These are phyloP conservation scores for Lepidium sativum DNA, from an alignment of 345 rosid species.

Conservation along the genomic window DNA sequence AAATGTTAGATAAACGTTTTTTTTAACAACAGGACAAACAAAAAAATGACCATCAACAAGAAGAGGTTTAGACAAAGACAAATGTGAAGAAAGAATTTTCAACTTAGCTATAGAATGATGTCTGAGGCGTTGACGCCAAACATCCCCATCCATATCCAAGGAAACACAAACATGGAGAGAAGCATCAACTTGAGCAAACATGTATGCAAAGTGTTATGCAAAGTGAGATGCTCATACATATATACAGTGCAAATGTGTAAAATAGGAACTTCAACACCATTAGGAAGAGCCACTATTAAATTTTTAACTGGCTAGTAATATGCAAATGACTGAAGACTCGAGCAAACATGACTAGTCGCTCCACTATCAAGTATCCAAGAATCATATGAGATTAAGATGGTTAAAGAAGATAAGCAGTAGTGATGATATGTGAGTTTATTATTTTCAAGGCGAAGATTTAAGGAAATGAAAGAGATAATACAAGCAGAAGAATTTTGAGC, in stretches of 20 bases:
- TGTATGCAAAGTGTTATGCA: background rate
- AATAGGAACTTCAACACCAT: background rate
- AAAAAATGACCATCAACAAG: background rate
- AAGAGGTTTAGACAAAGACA: background rate
- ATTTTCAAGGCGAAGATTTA: background rate
- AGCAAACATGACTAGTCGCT: background rate
- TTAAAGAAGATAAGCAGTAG: background rate
- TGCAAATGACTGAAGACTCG: background rate
- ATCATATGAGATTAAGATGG: fast-evolving
- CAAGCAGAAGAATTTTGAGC: too few species aligned
- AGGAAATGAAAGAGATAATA: background rate
- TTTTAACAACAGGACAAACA: background rate
- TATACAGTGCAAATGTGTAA: background rate
- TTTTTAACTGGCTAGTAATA: too few species aligned
- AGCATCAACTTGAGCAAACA: too few species aligned
- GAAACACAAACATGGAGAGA: background rate
- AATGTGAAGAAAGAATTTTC: background rate
- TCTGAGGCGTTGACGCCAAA: background rate
- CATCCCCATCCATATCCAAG: background rate
- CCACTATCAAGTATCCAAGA: background rate
- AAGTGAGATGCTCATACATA: background rate
- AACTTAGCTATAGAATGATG: background rate
- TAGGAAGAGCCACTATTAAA: background rate
- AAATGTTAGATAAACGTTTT: background rate
- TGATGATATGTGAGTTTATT: background rate